These are phyloP conservation scores for Capsicum pubescens DNA, from an alignment of 257 asterid species.

Conservation along the genomic window DNA sequence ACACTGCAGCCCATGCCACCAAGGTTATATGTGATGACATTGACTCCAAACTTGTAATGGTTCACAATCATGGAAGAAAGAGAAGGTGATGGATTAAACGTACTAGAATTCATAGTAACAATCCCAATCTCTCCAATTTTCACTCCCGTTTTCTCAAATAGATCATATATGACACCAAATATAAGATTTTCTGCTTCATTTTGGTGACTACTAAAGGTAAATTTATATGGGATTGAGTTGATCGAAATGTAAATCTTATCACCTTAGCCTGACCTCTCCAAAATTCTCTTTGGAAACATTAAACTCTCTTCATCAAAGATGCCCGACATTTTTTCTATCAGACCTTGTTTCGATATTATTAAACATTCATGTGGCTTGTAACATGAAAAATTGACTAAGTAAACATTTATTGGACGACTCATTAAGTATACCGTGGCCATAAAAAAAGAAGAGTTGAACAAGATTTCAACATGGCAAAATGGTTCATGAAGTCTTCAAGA, in stretches of 20 bases:
- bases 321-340: conserved; percentile 18
- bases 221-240: neutral
- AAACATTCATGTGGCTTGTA: conserved; percentile 46
- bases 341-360: conserved; percentile 31
- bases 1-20: conserved; percentile 64
- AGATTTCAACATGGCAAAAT: conserved; percentile 38
- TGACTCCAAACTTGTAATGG: conserved; percentile 39
- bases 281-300: conserved; percentile 40
- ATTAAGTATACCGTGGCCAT: conserved; percentile 37
- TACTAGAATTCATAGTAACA: conserved; percentile 42
- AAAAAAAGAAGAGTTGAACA: conserved; percentile 40
- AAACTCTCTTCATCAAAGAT: conserved; percentile 37
- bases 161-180: conserved; percentile 19
- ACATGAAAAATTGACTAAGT: conserved; percentile 48
- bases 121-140: conserved; percentile 41
- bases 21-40: conserved; percentile 45
- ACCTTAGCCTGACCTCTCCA: conserved; percentile 52
- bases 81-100: conserved; percentile 46
- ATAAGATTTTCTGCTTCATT: neutral
- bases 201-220: neutral
- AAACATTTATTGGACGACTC: conserved; percentile 48
- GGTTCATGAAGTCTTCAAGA: conserved; percentile 36
- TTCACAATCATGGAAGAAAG: conserved; percentile 44
- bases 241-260: conserved; percentile 39
- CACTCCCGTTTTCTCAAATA: conserved; percentile 30